Conservation (phyloP, 2,329 filamentous ascomycete species). For the Penicillium sp. region DNA sequence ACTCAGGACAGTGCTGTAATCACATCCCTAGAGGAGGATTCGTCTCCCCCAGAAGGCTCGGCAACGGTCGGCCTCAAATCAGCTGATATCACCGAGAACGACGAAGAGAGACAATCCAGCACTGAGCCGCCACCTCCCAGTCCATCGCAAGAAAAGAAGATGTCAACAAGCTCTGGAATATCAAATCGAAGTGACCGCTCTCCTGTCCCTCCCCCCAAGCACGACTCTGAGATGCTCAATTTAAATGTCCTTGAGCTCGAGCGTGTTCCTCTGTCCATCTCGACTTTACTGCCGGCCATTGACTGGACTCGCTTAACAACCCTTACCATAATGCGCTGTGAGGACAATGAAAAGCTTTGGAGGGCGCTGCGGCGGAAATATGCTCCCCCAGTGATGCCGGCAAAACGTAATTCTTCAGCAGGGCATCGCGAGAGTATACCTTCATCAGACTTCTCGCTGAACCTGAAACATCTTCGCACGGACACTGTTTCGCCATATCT, state of each 20-base stretch:
- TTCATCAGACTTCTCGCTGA: constrained; percentile 60
- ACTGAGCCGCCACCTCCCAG: neutral
- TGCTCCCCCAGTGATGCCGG: constrained; percentile 42
- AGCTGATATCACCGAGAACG: neutral
- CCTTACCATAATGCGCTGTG: constrained; percentile 73
- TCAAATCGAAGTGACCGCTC: constrained; percentile 3
- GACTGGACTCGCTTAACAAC: constrained; percentile 74
- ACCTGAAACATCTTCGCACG: constrained; percentile 73
- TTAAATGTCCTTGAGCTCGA: constrained; percentile 76
- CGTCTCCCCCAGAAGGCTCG: neutral
- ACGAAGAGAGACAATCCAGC: neutral
- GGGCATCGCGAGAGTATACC: constrained; percentile 3
- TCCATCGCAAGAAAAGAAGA: neutral
- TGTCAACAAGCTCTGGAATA: neutral
- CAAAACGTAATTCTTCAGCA: constrained; percentile 9
- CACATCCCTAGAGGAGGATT: neutral
- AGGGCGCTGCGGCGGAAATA: constrained; percentile 67
- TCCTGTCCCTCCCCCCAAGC: constrained; percentile 9
- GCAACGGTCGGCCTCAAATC: neutral
- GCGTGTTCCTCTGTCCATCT: constrained; percentile 70
- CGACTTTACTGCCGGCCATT: constrained; percentile 68
- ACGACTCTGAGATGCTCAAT: constrained; percentile 52
- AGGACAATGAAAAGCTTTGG: constrained; percentile 74
- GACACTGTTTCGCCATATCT: constrained; percentile 70
- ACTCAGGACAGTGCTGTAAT: constrained; percentile 6